Percentiles rank a stretch among this genome's conserved stretches.
Evolutionary conservation across 2,329 filamentous ascomycete species (phyloP).

Genomic region (Macrophomina pseudophaseolina): DNA sequence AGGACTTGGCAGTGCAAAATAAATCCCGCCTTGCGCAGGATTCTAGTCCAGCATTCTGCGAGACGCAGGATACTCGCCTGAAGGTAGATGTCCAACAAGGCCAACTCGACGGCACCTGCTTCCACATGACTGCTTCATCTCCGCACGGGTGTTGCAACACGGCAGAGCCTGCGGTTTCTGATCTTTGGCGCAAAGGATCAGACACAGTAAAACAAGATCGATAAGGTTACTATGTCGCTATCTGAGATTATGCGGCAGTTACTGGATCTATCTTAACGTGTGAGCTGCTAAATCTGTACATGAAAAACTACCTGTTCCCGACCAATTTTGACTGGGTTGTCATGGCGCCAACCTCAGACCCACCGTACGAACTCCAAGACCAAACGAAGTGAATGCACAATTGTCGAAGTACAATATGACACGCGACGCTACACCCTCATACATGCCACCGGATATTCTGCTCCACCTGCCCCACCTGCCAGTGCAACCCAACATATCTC

Average conservation of each 20-base stretch:
- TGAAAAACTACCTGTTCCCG: neutral
- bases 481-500: neutral
- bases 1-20: too few relatives aligned
- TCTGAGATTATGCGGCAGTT: neutral
- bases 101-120: too few relatives aligned
- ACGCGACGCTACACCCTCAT: neutral
- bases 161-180: too few relatives aligned
- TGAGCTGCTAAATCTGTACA: slow-evolving; percentile 11
- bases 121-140: too few relatives aligned
- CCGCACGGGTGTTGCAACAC: too few relatives aligned
- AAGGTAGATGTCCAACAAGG: too few relatives aligned
- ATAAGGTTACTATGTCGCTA: neutral
- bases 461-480: neutral
- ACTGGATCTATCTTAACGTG: neutral
- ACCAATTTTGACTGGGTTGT: neutral
- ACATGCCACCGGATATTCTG: neutral
- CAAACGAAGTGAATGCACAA: neutral
- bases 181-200: too few relatives aligned
- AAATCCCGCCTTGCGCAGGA: too few relatives aligned
- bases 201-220: neutral
- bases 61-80: too few relatives aligned
- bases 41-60: too few relatives aligned
- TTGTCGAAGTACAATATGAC: neutral
- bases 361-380: slow-evolving; percentile 7
- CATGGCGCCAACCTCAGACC: neutral